Evolutionary conservation across 352 stramenopile genomes (phyloP), one percentile per base, ranked within the genome.

Genomic region (Globisporangium cylindrosporum): DNA sequence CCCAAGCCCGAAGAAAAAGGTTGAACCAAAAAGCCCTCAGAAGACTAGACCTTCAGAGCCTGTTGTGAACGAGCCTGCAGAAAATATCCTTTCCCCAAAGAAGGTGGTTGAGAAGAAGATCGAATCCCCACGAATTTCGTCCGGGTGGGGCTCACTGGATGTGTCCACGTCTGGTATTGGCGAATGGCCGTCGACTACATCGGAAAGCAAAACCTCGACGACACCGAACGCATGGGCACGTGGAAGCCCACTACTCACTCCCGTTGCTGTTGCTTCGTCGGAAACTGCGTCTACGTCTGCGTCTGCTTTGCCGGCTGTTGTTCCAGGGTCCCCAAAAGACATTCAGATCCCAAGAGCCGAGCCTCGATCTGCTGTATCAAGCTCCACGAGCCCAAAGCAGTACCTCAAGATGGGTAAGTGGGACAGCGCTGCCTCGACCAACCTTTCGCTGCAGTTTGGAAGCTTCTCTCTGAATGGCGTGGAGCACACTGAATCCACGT

Each of bases 371-470:
- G 77, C 71, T 24, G 58, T 62, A 25, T 60, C 65, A 4, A 62
- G 57, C 20, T 46, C 70, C 1, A 56, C 80, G 0, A 92, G 84
- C 59, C 86, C 86, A 56, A 90, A 90, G 51, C 82, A 84, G 64
- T 94, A 94, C 69, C 77, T 95, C 3, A 93, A 92, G 68, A 87
- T 95, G 73, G 88, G 88, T 62, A 90, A 89, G 60, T 95, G 88
- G 88, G 88, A 94, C 46, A 90, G 69, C 51, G 81, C 77, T 9
- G 83, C 78, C 12, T 72, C 82, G 20, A 73, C 84, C 3, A 92
- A 94, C 70, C 67, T 95, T 25, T 92, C 86, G 55, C 80, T 95
- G 38, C 88, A 95, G 73, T 95, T 95, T 75, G 88, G 88, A 14
- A 95, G 88, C 75, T 95, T 95, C 27, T 95, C 88, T 24, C 70